Base-by-base conservation (phyloP, 176 grass and related monocot genomes). In the Oropetium thomaeum region DNA sequence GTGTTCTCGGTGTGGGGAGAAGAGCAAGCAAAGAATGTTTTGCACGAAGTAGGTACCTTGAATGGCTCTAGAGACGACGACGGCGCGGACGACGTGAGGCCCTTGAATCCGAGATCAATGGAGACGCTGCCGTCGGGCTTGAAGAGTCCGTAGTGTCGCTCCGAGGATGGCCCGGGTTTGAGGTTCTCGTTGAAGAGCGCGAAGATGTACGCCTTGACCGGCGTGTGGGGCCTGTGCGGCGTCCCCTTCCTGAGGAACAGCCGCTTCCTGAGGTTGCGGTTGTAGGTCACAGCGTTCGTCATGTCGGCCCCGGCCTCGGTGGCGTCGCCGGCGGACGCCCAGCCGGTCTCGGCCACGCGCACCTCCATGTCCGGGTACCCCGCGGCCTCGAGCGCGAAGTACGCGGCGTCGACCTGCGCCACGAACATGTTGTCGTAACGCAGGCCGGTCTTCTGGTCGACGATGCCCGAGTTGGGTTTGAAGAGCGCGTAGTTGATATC, bases 351-450 rank as follows among this genome's bases (percentile, higher is more conserved):
- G 12, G 96, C 82, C 55, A 99, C 86, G 16, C 83, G 25, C 70
- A 95, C 91, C 77, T 94, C 96, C 89, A 92, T 95, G 35, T 61
- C 65, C 3, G 41, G 8, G 86, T 88, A 99, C 0, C 91, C 91
- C 11, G 84, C 89, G 8, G 76, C 81, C 69, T 92, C 89, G 8
- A 99, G 85, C 35, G 96, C 91, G 62, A 81, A 74, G 81, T 99
- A 95, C 17, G 89, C 85, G 23, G 96, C 96, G 88, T 99, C 96
- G 12, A 99, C 62, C 82, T 99, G 96, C 0, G 96, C 96, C 51
- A 95, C 96, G 81, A 92, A 95, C 96, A 99, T 92, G 96, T 88
- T 99, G 79, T 92, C 71, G 62, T 99, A 99, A 57, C 86, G 89
- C 20, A 99, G 66, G 26, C 73, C 81, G 7, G 96, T 95, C 77